Base-by-base conservation (phyloP, 495 filamentous ascomycete genomes). In the Penicillium longicatenatum region DNA sequence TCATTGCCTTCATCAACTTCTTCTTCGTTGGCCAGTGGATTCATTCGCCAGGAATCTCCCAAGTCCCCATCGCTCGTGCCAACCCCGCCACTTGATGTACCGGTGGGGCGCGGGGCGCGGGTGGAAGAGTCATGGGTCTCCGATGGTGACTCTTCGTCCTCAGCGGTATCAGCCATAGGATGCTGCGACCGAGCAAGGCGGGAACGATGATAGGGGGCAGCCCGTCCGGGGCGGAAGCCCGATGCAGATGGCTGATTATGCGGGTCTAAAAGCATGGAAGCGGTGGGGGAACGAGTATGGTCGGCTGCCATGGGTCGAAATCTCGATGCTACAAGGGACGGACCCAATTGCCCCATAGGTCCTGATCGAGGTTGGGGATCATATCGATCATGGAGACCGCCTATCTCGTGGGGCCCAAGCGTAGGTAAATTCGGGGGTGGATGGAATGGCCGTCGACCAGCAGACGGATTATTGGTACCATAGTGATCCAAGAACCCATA, bases 401-500 rank as follows among this genome's bases (percentile, higher is more conserved):
- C 67, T 54, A 72, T 82, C 22, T 83, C 82, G 17, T 75, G 75
- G 8, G 88, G 88, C 63, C 80, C 84, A 24, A 92, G 76, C 14
- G 85, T 84, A 2, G 91, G 90, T 60, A 92, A 90, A 5, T 78
- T 75, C 6, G 90, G 91, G 6, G 91, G 91, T n/a, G 87, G 89
- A 60, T 93, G 84, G 70, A 93, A 93, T 43, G 65, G 73, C 33
- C 74, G 75, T 50, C 72, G 75, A 14, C 54, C 65, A 5, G 66
- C 53, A n/a, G 84, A 81, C 50, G 84, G 84, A 31, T 84, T 81
- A 65, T 89, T 90, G 41, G 81, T 70, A 37, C 82, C 85, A 71
- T 98, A 98, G 55, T 95, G 89, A 70, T 96, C 90, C 51, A 97
- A 75, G 68, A 98, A 98, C 6, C 91, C 90, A 61, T 92, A 89